Conservation (phyloP, 768 basidiomycete species). For the Butyriboletus loyo region DNA sequence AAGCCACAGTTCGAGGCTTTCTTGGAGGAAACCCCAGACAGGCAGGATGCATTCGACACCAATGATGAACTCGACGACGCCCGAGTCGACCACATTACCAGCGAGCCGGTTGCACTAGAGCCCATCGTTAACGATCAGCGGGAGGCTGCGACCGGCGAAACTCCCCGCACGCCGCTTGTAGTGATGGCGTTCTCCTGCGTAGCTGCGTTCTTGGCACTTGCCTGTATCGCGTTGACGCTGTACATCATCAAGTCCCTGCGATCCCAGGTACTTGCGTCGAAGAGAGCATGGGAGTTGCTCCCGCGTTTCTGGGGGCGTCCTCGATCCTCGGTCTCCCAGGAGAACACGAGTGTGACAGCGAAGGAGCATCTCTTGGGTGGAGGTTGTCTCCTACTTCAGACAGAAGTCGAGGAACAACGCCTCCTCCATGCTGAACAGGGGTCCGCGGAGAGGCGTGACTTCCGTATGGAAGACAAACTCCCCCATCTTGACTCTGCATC, state of each 20-base stretch:
- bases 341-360: not conserved
- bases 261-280: constrained; percentile 19
- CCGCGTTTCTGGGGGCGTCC: constrained; percentile 13
- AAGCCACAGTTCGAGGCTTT: constrained; percentile 19
- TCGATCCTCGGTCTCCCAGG: not conserved
- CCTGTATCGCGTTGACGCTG: constrained; percentile 20
- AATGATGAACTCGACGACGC: constrained; percentile 2
- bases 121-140: not conserved
- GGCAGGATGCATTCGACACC: constrained; percentile 19
- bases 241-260: constrained; percentile 21
- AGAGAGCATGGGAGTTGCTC: constrained; percentile 23
- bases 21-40: constrained; percentile 22
- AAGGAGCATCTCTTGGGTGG: not conserved
- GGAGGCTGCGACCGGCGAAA: not conserved
- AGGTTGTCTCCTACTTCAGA: not conserved
- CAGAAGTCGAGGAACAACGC: not conserved
- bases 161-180: constrained; percentile 7
- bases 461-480: constrained; percentile 1
- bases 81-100: not conserved
- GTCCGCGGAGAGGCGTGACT: not conserved
- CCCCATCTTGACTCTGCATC: constrained; percentile 10
- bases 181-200: constrained; percentile 27
- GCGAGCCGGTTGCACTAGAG: not conserved
- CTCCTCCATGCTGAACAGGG: constrained; percentile 4
- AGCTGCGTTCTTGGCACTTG: constrained; percentile 22